Evolutionary conservation across 768 basidiomycete genomes (phyloP).

Genomic region (Tulasnella sp.): DNA sequence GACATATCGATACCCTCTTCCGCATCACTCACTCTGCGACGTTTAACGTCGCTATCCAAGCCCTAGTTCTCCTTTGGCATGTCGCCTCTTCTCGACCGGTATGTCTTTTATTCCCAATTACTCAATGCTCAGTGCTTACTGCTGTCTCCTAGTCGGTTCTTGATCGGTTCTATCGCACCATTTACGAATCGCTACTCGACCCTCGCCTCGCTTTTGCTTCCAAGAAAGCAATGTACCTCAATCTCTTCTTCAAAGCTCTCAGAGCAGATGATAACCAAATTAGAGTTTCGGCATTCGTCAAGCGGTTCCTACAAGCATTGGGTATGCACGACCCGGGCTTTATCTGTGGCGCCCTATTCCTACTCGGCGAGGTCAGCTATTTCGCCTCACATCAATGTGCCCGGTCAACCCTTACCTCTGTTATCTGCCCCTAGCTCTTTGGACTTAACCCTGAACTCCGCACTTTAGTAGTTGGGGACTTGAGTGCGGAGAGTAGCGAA

Average conservation of each 20-base stretch:
- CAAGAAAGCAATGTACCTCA: conserved; percentile 97
- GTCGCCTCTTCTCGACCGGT: conserved; percentile 52
- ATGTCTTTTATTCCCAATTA: conserved; percentile 52
- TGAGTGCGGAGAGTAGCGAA: background rate
- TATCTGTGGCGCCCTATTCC: conserved; percentile 78
- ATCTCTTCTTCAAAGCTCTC: conserved; percentile 84
- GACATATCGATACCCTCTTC: conserved; percentile 91
- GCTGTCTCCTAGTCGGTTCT: conserved; percentile 34
- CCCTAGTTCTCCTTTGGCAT: conserved; percentile 82
- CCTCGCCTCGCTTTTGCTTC: conserved; percentile 71
- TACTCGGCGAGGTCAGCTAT: conserved; percentile 75
- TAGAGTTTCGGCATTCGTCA: conserved; percentile 74
- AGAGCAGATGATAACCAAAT: conserved; percentile 59
- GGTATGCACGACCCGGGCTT: conserved; percentile 78
- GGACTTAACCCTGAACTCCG: conserved; percentile 46
- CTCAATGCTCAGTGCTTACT: conserved; percentile 38
- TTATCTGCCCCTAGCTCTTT: conserved; percentile 45
- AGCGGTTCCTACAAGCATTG: conserved; percentile 78
- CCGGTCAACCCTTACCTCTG: background rate
- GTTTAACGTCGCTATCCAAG: conserved; percentile 94
- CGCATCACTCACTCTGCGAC: conserved; percentile 91
- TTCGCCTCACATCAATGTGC: background rate
- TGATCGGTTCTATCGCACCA: conserved; percentile 57
- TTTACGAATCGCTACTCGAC: conserved; percentile 89
- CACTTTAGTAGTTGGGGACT: conserved; percentile 34